These are phyloP conservation scores for Claviceps arundinis DNA, from an alignment of 2,329 filamentous ascomycete species.

Conservation along the genomic window DNA sequence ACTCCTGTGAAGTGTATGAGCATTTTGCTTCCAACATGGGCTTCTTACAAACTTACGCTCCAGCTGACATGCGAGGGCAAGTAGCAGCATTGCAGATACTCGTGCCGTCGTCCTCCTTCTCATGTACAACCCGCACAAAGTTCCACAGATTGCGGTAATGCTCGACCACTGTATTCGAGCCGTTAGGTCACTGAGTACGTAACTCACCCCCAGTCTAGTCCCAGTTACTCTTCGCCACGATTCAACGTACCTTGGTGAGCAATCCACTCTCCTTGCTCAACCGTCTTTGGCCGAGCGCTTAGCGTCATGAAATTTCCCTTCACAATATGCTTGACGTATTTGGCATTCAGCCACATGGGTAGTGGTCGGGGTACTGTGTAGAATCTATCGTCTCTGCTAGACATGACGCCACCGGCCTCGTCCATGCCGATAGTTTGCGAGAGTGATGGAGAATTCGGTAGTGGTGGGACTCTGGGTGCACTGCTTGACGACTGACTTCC, in stretches of 20 bases:
- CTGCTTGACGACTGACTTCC: conserved; percentile 37
- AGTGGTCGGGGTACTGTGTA: conserved; percentile 54
- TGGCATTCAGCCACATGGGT: conserved; percentile 62
- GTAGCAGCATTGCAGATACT: conserved; percentile 72
- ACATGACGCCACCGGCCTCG: conserved; percentile 36
- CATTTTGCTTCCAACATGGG: background rate
- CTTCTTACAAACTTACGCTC: conserved; percentile 52
- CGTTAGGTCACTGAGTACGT: background rate
- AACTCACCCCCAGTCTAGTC: background rate
- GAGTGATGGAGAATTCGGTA: conserved; percentile 50
- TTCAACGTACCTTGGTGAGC: conserved; percentile 68
- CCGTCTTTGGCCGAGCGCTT: conserved; percentile 81
- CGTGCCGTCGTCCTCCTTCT: conserved; percentile 63
- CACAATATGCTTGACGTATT: conserved; percentile 75
- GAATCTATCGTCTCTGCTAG: conserved; percentile 38
- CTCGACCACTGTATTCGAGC: conserved; percentile 60
- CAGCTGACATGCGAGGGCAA: conserved; percentile 90
- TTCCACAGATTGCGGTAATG: conserved; percentile 82
- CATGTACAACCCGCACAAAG: conserved; percentile 79
- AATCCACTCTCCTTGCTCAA: conserved; percentile 91
- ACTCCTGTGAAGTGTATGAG: conserved; percentile 36
- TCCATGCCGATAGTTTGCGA: conserved; percentile 57
- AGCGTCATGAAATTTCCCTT: conserved; percentile 97
- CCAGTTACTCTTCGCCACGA: background rate
- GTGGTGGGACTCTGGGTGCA: conserved; percentile 45